These are phyloP conservation scores for Tillandsia leiboldiana DNA, from an alignment of 176 grass and related monocot genomes.

Conservation along the genomic window DNA sequence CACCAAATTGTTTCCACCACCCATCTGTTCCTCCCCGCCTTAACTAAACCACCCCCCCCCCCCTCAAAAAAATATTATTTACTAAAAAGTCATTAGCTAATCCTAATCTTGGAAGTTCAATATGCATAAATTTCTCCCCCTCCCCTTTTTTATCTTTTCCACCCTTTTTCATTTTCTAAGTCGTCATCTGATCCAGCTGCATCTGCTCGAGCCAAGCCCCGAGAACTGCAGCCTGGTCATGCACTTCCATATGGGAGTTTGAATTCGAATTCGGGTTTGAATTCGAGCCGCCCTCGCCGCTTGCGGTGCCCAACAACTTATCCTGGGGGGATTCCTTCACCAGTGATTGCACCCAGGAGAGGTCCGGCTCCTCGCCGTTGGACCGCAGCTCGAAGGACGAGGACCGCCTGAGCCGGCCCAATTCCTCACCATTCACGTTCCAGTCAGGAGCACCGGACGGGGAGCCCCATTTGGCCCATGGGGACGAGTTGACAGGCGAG, in stretches of 20 bases:
- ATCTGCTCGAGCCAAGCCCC: slow-evolving; percentile 82
- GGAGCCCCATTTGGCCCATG: slow-evolving; percentile 53
- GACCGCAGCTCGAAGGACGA: slow-evolving; percentile 4
- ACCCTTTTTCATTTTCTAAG: background rate
- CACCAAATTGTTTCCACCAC: background rate
- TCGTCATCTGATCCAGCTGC: slow-evolving; percentile 43
- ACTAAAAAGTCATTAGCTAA: slow-evolving; percentile 39
- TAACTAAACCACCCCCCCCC: slow-evolving; percentile 17
- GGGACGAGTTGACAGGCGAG: slow-evolving; percentile 33
- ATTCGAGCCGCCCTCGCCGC: background rate
- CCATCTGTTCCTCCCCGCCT: too few relatives aligned
- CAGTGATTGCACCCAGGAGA: slow-evolving; percentile 65
- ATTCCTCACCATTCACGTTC: slow-evolving; percentile 45
- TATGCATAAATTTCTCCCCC: background rate
- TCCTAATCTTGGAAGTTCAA: slow-evolving; percentile 6
- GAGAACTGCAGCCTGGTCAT: slow-evolving; percentile 40
- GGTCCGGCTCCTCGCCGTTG: slow-evolving; percentile 49
- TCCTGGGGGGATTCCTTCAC: slow-evolving; percentile 27
- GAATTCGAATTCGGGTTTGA: slow-evolving; percentile 24
- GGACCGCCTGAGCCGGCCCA: background rate
- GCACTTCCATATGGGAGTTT: slow-evolving; percentile 23
- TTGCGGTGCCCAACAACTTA: background rate
- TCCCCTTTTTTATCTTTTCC: background rate
- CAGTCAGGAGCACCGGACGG: slow-evolving; percentile 53
- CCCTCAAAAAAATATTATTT: slow-evolving; percentile 62